Conservation (phyloP, 176 grass and related monocot genomes). For the Oryza nivara region DNA sequence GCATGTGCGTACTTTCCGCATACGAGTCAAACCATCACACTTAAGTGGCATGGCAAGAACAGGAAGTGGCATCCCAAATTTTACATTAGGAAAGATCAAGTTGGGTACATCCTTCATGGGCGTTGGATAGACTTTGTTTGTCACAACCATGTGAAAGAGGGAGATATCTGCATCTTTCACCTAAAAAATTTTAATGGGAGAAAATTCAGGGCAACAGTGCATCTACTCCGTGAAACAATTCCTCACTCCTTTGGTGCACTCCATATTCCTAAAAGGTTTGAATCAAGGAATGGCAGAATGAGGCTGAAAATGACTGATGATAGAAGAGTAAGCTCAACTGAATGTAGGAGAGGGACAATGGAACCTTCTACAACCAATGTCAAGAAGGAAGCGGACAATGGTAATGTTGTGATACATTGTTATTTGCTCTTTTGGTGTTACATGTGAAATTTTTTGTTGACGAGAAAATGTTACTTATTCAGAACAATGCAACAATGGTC, state of each 20-base stretch:
- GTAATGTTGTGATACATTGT: background rate
- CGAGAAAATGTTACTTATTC: background rate
- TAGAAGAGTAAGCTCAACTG: background rate
- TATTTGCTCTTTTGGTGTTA: background rate
- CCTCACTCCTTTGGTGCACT: background rate
- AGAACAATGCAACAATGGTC: background rate
- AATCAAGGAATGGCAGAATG: background rate
- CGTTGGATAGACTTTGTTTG: slow-evolving; percentile 48
- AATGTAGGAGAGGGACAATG: background rate
- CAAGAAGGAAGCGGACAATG: slow-evolving; percentile 10
- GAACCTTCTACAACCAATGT: background rate
- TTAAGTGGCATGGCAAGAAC: background rate
- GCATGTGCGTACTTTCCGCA: slow-evolving; percentile 17
- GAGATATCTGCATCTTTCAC: slow-evolving; percentile 49
- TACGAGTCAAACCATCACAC: slow-evolving; percentile 13
- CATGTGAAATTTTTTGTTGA: background rate
- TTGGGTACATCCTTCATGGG: slow-evolving; percentile 25
- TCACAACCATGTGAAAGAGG: slow-evolving; percentile 24
- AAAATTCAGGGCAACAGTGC: slow-evolving; percentile 26
- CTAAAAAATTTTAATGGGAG: slow-evolving; percentile 3
- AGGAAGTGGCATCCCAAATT: slow-evolving; percentile 42
- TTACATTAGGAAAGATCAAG: slow-evolving; percentile 21
- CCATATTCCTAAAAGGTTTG: background rate
- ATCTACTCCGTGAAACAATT: slow-evolving; percentile 37
- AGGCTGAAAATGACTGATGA: background rate